Base-by-base conservation (phyloP, 441 rosid species). In the Lepidium campestre region DNA sequence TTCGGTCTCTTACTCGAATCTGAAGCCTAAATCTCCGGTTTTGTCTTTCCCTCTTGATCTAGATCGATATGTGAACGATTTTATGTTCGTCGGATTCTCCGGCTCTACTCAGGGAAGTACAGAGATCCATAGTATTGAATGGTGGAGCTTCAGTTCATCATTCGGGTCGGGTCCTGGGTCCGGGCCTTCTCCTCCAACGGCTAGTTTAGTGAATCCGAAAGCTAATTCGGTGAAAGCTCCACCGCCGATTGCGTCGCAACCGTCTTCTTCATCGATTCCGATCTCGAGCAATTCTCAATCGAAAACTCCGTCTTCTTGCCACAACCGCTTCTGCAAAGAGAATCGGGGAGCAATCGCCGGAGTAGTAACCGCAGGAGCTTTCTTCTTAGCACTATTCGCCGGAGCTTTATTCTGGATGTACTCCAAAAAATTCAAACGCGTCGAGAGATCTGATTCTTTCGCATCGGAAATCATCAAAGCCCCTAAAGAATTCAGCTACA, bases 331-430 rank as follows among this genome's bases (percentile, higher is more conserved):
- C 10, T 93, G 98, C 50, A 90, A 86, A 75, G 78, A 83, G 68
- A 86, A 90, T 10, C 75, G 85, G 0, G 97, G 97, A 62, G 94
- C 99, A 4, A 93, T 94, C 60, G 97, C 94, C 25, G 97, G 98
- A 42, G 98, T 88, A 4, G 88, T 85, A 18, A 91, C 98, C 1
- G 98, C 99, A 7, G 84, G 98, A 58, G 97, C 98, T 13, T 89
- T 86, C 82, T 74, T 89, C 72, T 75, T 94, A 9, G 99, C 85
- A 3, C 62, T 91, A 7, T 86, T 88, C 59, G 96, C 94, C 4
- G 97, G 91, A 7, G 85, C 68, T 32, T 68, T 86, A 0, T 72
- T 91, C 56, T 94, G 99, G 99, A 63, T 80, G 0, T 85, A 83
- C 78, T 81, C 89, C 10, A 89, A 80, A 65, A 84, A 78, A 54